Base-by-base conservation (phyloP, 2,329 filamentous ascomycete genomes). In the Ophiocordyceps camponoti-rufipedis region DNA sequence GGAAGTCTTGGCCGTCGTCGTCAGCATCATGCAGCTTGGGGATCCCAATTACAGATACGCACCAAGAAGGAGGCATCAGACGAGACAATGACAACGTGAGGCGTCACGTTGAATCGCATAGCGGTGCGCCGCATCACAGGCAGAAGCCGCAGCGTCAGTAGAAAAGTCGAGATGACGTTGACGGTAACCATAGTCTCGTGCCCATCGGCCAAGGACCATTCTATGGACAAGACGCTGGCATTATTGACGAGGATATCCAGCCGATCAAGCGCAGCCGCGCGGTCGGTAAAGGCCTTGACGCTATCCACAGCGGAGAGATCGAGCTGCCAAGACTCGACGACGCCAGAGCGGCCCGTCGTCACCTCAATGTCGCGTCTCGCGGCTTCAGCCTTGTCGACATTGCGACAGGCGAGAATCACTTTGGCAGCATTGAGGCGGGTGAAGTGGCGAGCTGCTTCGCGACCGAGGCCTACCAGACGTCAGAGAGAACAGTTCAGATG, bases 161-260 rank as follows among this genome's bases (percentile, higher is more conserved):
- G 54, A 33, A 67, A 64, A 0, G 66, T 71, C 3, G 60, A 61
- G 33, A 73, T 55, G 16, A 71, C 63, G 50, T 73, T 72, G 42
- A 71, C 61, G 4, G 63, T 65, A 43, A 71, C 52, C 28, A 57
- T 63, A 13, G 52, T 51, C 53, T 72, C 69, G 45, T 63, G 58
- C 2, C 64, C 68, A 46, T 67, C 64, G 18, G 54, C 49, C 39
- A 55, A 44, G 13, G 51, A 46, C 39, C 50, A 53, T 6, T 46
- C 43, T 6, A 48, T 32, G 5, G 45, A 47, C 9, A 52, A 44
- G 13, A 55, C 31, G 13, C 54, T 51, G 4, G 68, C 68, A 44
- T 69, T 71, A 43, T 61, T 56, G 8, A 71, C 47, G 0, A 71
- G 48, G 3, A 60, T 55, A 47, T 71, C 68, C 16, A 71, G 51